Conservation (phyloP, 257 asterid genomes). For the Fraxinus anomala region DNA sequence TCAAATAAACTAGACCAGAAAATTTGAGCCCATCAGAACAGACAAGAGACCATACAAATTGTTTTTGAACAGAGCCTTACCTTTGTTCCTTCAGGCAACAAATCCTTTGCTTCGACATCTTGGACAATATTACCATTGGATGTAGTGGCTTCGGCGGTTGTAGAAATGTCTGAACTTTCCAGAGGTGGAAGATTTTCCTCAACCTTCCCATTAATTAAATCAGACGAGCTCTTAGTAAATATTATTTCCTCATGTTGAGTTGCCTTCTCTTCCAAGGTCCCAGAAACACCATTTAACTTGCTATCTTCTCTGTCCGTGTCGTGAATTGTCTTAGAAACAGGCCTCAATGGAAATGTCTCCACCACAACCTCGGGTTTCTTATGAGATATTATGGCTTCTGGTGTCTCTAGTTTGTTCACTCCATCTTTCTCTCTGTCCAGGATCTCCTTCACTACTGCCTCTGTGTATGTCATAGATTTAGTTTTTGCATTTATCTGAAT, state of each 20-base stretch:
- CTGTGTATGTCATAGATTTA: slow-evolving; percentile 19
- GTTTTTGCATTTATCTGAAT: slow-evolving; percentile 29
- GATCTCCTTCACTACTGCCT: slow-evolving; percentile 26
- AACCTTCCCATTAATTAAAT: slow-evolving; percentile 21
- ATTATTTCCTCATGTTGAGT: slow-evolving; percentile 29
- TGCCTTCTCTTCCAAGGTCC: slow-evolving; percentile 31
- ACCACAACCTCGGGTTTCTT: slow-evolving; percentile 43
- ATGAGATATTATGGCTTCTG: slow-evolving; percentile 23
- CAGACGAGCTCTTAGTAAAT: slow-evolving; percentile 26
- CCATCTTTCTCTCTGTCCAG: slow-evolving; percentile 22
- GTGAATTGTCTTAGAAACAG: slow-evolving; percentile 38
- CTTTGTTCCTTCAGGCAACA: slow-evolving; percentile 29
- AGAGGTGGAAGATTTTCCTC: slow-evolving; percentile 32
- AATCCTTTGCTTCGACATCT: slow-evolving; percentile 32
- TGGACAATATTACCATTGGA: slow-evolving; percentile 13
- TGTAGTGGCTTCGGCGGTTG: slow-evolving; percentile 19
- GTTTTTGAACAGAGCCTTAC: slow-evolving; percentile 25
- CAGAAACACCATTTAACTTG: slow-evolving; percentile 29
- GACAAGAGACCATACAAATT: background rate
- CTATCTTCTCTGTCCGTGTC: slow-evolving; percentile 36
- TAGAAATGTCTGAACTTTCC: slow-evolving; percentile 32
- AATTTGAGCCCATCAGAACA: background rate
- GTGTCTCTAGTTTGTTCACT: slow-evolving; percentile 28
- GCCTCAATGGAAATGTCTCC: slow-evolving; percentile 76
- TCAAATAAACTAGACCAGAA: background rate